Conservation (phyloP, 257 asterid species). For the Petrea volubilis region DNA sequence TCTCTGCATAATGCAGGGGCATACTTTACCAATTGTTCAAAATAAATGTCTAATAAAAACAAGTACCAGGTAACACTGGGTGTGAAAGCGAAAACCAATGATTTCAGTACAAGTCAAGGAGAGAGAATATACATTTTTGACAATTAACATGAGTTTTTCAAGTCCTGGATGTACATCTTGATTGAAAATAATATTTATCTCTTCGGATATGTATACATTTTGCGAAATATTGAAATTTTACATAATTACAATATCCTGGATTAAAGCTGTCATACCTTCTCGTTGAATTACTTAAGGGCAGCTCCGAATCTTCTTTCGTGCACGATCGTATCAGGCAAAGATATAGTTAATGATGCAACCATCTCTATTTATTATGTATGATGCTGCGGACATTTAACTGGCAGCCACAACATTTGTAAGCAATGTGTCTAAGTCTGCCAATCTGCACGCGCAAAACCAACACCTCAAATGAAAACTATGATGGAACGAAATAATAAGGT, state of each 20-base stretch:
- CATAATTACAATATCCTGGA: neutral
- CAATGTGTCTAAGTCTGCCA: constrained; percentile 70
- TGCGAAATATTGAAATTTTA: neutral
- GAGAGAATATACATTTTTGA: neutral
- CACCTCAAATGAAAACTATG: neutral
- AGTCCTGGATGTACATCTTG: neutral
- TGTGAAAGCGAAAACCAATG: neutral
- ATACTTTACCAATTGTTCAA: too few relatives aligned
- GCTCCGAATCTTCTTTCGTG: neutral
- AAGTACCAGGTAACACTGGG: too few relatives aligned
- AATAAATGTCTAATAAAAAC: too few relatives aligned
- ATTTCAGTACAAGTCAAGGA: neutral
- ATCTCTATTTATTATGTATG: neutral
- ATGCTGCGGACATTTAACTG: constrained; percentile 18
- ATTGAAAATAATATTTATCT: neutral
- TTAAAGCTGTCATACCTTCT: neutral
- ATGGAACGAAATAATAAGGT: neutral
- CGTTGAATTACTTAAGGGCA: neutral
- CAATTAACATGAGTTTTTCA: neutral
- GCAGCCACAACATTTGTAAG: constrained; percentile 50
- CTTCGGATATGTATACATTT: constrained; percentile 13
- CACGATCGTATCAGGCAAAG: neutral
- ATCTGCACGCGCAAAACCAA: constrained; percentile 42
- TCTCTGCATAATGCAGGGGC: too few relatives aligned
- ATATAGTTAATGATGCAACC: neutral